These are phyloP conservation scores for Ogataea henricii DNA, from an alignment of 805 yeast genomes.

Conservation along the genomic window DNA sequence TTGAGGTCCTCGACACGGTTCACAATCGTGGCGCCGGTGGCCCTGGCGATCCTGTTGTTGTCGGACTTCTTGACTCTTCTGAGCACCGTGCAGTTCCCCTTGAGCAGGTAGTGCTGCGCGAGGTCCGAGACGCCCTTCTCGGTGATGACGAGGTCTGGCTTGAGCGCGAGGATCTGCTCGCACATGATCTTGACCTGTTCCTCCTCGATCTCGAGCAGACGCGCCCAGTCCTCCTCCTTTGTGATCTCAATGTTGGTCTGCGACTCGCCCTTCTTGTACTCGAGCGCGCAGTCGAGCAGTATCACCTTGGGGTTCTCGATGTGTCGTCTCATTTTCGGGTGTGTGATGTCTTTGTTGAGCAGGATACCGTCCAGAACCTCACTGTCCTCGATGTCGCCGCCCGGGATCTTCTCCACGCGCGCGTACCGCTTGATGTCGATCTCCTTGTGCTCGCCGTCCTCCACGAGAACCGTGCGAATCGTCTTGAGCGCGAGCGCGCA, in stretches of 20 bases:
- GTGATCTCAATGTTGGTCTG: slow-evolving; percentile 97
- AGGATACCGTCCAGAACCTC: slow-evolving; percentile 87
- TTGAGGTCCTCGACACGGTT: slow-evolving; percentile 93
- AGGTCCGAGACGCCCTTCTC: slow-evolving; percentile 98
- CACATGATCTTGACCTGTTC: slow-evolving; percentile 91
- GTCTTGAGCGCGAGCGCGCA: slow-evolving; percentile 85
- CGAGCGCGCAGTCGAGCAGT: slow-evolving; percentile 92
- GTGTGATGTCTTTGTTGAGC: slow-evolving; percentile 96
- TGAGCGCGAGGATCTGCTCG: slow-evolving; percentile 77
- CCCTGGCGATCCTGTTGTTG: slow-evolving; percentile 94
- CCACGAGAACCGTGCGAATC: slow-evolving; percentile 75
- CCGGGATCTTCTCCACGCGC: slow-evolving; percentile 94
- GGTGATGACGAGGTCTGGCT: slow-evolving; percentile 93
- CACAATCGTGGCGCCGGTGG: slow-evolving; percentile 96
- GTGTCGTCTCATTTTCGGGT: slow-evolving; percentile 93
- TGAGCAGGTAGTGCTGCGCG: slow-evolving; percentile 93
- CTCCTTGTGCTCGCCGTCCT: slow-evolving; percentile 67
- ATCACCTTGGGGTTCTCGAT: slow-evolving; percentile 88
- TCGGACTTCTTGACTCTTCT: slow-evolving; percentile 96
- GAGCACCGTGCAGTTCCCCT: slow-evolving; percentile 89
- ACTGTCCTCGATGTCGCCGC: slow-evolving; percentile 93
- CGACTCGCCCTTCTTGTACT: slow-evolving; percentile 98
- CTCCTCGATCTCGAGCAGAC: slow-evolving; percentile 94
- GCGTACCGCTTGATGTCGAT: slow-evolving; percentile 92
- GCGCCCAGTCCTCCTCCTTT: slow-evolving; percentile 94